Percentiles rank a stretch among this genome's conserved stretches.
Evolutionary conservation across 225 moss, liverwort and hornwort species (phyloP).

Genomic region (Thuidium tamariscinum): DNA sequence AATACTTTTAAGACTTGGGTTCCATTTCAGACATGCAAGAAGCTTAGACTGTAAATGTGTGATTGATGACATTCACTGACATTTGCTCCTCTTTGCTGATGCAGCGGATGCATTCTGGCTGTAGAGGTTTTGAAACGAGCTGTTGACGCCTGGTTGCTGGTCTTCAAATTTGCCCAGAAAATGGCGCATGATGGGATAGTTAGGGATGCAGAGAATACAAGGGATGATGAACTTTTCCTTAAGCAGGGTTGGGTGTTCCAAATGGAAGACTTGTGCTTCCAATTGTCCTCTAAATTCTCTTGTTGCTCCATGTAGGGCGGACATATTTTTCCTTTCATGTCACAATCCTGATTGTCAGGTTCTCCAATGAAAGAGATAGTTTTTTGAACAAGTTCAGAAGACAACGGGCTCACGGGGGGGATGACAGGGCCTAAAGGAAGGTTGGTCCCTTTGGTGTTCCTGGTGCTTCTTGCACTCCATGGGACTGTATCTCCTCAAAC

Average conservation of each 20-base stretch:
- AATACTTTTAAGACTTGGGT: background rate
- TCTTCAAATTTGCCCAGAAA: background rate
- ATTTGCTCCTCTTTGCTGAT: background rate
- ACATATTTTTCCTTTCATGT: background rate
- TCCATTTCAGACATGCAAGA: background rate
- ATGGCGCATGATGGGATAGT: background rate
- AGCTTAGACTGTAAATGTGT: background rate
- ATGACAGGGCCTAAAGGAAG: conserved; percentile 25
- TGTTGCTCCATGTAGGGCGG: background rate
- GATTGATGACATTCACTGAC: background rate
- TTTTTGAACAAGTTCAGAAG: background rate
- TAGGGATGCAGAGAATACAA: background rate
- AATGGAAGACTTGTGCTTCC: conserved; percentile 3
- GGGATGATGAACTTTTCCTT: conserved; percentile 1
- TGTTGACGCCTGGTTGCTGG: background rate
- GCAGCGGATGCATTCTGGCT: background rate
- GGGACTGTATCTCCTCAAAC: conserved; percentile 9
- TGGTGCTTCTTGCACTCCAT: conserved; percentile 1
- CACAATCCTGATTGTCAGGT: background rate
- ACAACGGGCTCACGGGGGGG: background rate
- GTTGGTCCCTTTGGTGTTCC: conserved; percentile 8
- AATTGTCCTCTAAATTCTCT: background rate
- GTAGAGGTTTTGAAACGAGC: background rate
- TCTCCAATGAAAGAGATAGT: background rate
- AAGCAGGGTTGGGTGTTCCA: background rate